These are phyloP conservation scores for Iberis amara DNA, from an alignment of 441 rosid genomes.

Conservation along the genomic window DNA sequence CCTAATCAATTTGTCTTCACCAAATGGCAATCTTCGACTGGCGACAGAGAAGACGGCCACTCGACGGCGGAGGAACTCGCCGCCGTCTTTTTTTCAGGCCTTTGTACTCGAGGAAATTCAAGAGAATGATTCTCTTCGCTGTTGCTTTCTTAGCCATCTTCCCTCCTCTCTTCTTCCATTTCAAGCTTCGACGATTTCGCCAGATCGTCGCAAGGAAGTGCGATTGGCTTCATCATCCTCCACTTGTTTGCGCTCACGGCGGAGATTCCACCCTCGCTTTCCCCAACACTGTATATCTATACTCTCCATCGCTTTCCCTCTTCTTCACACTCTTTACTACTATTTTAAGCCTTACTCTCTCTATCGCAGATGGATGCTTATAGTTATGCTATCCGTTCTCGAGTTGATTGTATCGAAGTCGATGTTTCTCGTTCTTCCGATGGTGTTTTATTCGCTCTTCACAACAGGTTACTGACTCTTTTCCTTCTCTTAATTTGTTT, in stretches of 20 bases:
- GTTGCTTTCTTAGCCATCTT: slow-evolving; percentile 61
- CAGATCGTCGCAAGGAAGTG: slow-evolving; percentile 46
- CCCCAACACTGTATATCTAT: slow-evolving; percentile 79
- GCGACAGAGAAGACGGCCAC: slow-evolving; percentile 29
- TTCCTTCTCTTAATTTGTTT: neutral
- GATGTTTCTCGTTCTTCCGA: slow-evolving; percentile 91
- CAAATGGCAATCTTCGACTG: slow-evolving; percentile 30
- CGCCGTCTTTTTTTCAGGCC: slow-evolving; percentile 33
- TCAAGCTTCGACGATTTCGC: slow-evolving; percentile 67
- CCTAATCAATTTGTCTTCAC: neutral
- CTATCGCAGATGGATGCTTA: slow-evolving; percentile 70
- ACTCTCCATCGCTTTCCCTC: slow-evolving; percentile 13
- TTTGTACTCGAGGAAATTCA: slow-evolving; percentile 37
- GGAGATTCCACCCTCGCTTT: slow-evolving; percentile 82
- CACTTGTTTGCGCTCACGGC: slow-evolving; percentile 97
- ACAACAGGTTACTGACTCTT: slow-evolving; percentile 58
- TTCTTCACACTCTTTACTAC: neutral
- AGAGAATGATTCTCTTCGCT: slow-evolving; percentile 45
- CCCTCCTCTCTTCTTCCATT: slow-evolving; percentile 86
- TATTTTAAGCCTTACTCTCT: slow-evolving; percentile 8
- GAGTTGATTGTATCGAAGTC: slow-evolving; percentile 87
- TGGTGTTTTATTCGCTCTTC: slow-evolving; percentile 83
- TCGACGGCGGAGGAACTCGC: slow-evolving; percentile 30
- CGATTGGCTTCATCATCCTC: slow-evolving; percentile 79
- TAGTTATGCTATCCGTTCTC: slow-evolving; percentile 53